Base-by-base conservation (phyloP, 192 early-diverging fungal genomes). In the Oehlia diaphana region DNA sequence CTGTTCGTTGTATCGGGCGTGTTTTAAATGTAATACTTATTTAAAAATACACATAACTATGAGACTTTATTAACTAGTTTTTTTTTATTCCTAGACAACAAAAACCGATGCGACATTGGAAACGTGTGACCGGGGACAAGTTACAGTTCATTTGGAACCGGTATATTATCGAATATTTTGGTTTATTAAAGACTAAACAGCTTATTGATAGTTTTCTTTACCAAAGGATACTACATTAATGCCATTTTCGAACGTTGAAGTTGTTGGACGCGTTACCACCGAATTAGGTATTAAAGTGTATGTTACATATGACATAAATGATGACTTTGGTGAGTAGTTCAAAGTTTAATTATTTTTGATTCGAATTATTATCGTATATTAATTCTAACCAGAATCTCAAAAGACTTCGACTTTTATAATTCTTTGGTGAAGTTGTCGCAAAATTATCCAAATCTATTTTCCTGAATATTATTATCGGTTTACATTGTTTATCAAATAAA, bases 261-360 rank as follows among this genome's bases (percentile, higher is more conserved):
- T 86, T 9, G 81, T 84, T 81, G 85, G 85, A 8, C 83, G 82
- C 63, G 77, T 86, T 23, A 65, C 63, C 33, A 23, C 67, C 23
- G 83, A 86, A 64, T 79, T 82, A 33, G 70, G 73, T 28, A 62
- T 86, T 21, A 71, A 72, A 63, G 85, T 84, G 75, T 82, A 77
- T 47, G 76, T 67, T 21, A 82, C 81, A 1, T 74, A 62, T 37
- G 79, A 84, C 50, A 44, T 84, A 28, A 83, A 83, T n/a, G 72
- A 86, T 64, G 50, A 42, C 4, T 81, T 86, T 75, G 85, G 85
- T 86, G 80, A 81, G 44, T n/a, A 19, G 62, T 33, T 28, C 39
- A 42, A 42, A 42, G 28, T 49, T 62, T 26, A 16, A 4, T 31
- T 50, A 77, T 9, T 16, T 12, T 33, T 65, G 9, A 19, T 61